Evolutionary conservation across 441 rosid genomes (phyloP).

Genomic region (Eruca vesicaria): DNA sequence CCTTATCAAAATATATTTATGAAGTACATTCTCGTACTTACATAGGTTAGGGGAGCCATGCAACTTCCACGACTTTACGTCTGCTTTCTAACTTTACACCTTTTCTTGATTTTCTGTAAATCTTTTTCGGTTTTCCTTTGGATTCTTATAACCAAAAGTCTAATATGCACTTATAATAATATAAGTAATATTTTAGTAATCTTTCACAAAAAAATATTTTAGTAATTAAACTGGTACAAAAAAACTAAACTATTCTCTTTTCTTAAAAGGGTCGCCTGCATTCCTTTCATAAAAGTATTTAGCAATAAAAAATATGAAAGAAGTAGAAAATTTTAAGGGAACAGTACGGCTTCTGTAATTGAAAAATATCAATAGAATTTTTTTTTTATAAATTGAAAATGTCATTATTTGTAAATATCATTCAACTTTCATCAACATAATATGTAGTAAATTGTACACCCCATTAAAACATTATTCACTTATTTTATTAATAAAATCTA

Average conservation of each 20-base stretch:
- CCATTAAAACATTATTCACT: no score
- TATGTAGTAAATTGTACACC: no score
- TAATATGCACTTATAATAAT: background rate
- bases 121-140: background rate
- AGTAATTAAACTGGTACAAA: background rate
- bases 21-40: constrained; percentile 8
- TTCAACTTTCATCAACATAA: no score
- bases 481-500: no score
- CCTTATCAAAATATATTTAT: background rate
- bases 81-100: constrained; percentile 28
- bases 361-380: background rate
- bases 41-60: constrained; percentile 24
- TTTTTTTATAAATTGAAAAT: no score
- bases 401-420: no score
- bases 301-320: no score
- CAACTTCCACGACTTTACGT: constrained; percentile 13
- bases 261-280: constrained; percentile 20
- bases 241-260: constrained; percentile 1
- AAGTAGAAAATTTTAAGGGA: background rate
- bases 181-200: background rate
- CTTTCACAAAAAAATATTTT: no score
- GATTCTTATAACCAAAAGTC: background rate
- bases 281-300: no score
- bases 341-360: background rate
- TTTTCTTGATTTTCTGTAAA: constrained; percentile 14